Conservation (phyloP, 345 rosid genomes). For the Physaria fendleri region DNA sequence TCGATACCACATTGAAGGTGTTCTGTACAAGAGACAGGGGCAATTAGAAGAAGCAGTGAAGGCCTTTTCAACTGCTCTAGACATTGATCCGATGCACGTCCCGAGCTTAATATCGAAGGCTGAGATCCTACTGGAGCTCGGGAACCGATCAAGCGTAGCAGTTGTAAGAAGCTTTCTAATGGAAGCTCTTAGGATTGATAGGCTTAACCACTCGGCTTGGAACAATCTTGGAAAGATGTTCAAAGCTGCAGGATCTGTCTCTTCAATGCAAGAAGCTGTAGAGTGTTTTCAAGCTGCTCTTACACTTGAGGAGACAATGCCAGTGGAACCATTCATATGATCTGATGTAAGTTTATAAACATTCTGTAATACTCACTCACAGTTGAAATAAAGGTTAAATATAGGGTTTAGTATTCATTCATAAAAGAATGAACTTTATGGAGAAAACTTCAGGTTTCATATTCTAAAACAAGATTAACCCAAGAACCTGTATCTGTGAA, state of each 20-base stretch:
- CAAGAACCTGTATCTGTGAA: conserved; percentile 6
- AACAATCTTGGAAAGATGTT: conserved; percentile 59
- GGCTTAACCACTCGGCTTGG: conserved; percentile 66
- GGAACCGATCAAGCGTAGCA: conserved; percentile 30
- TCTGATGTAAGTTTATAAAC: conserved; percentile 22
- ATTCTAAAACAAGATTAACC: not conserved
- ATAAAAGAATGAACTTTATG: not conserved
- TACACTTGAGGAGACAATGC: conserved; percentile 54
- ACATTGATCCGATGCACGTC: conserved; percentile 52
- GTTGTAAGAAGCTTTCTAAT: conserved; percentile 55
- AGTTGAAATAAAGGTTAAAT: not conserved
- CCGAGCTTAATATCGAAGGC: conserved; percentile 67
- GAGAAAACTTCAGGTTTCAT: not conserved
- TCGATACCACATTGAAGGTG: conserved; percentile 52
- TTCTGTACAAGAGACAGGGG: conserved; percentile 46
- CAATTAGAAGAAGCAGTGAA: conserved; percentile 48
- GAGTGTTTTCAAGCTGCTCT: conserved; percentile 69
- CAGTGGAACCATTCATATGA: conserved; percentile 76
- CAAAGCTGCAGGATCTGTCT: conserved; percentile 38
- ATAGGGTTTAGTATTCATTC: conserved; percentile 7
- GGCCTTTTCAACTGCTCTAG: conserved; percentile 48
- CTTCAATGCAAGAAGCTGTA: conserved; percentile 42
- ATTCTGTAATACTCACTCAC: conserved; percentile 12
- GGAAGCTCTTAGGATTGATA: conserved; percentile 57
- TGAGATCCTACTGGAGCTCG: conserved; percentile 39